These are phyloP conservation scores for Fusarium guadeloupense DNA, from an alignment of 2,329 filamentous ascomycete genomes.

Conservation along the genomic window DNA sequence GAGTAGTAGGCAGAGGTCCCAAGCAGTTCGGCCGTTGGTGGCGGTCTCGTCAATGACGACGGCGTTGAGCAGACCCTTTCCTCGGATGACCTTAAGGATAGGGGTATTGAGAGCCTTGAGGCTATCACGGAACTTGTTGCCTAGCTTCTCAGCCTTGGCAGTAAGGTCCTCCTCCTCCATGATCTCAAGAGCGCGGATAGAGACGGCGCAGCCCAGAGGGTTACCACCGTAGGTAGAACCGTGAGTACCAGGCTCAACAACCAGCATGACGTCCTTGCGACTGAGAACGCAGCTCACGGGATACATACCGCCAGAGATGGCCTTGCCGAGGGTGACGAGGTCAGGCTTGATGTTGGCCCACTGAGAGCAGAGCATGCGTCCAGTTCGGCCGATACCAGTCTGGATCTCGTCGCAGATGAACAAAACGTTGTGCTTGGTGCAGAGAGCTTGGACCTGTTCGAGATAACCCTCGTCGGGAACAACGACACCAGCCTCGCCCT, in stretches of 20 bases:
- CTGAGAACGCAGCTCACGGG: conserved; percentile 94
- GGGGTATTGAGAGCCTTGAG: conserved; percentile 79
- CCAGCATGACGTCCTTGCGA: conserved; percentile 91
- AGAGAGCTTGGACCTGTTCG: conserved; percentile 79
- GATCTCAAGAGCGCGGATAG: conserved; percentile 92
- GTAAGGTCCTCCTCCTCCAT: conserved; percentile 92
- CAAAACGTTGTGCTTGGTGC: conserved; percentile 94
- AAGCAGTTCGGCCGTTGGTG: conserved; percentile 86
- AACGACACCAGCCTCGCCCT: conserved; percentile 96
- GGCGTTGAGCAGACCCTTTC: conserved; percentile 94
- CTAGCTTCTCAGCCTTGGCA: conserved; percentile 81
- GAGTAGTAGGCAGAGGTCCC: conserved; percentile 95
- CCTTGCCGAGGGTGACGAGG: conserved; percentile 93
- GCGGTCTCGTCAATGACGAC: conserved; percentile 93
- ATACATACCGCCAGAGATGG: conserved; percentile 98
- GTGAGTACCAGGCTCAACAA: conserved; percentile 94
- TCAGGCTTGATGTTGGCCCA: conserved; percentile 97
- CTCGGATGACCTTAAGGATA: conserved; percentile 83
- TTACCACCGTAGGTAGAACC: conserved; percentile 99
- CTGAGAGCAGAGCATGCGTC: conserved; percentile 91
- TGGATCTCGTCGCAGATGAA: conserved; percentile 99
- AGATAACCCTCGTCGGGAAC: conserved; percentile 87
- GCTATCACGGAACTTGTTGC: conserved; percentile 83
- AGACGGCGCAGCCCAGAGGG: conserved; percentile 92
- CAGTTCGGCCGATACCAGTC: conserved; percentile 94